Percentiles rank a stretch among this genome's conserved stretches.
Conservation (phyloP, 768 basidiomycete genomes). For the Coprinopsis sp. region DNA sequence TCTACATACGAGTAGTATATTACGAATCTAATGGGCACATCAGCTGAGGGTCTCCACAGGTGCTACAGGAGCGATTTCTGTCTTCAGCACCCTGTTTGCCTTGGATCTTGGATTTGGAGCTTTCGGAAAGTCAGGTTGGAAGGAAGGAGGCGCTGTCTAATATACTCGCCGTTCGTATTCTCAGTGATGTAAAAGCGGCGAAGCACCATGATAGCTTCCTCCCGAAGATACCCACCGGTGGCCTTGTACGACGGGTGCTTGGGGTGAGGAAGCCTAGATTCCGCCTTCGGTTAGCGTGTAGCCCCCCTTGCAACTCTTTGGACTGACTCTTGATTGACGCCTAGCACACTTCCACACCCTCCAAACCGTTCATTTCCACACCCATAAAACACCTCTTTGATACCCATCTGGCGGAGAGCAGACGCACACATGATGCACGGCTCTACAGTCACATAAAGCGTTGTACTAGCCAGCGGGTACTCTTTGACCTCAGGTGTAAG, state of each 20-base stretch:
- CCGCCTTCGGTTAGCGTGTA: background rate
- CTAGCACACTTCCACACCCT: slow-evolving; percentile 91
- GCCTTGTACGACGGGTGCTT: slow-evolving; percentile 72
- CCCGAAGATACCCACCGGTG: slow-evolving; percentile 68
- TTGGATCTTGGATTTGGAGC: slow-evolving; percentile 92
- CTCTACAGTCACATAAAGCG: slow-evolving; percentile 96
- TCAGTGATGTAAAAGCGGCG: slow-evolving; percentile 91
- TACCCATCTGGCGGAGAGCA: slow-evolving; percentile 89
- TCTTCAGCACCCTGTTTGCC: slow-evolving; percentile 78
- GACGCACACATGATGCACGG: slow-evolving; percentile 99
- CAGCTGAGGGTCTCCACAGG: too few relatives aligned
- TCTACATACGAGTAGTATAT: background rate
- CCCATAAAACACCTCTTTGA: slow-evolving; percentile 87
- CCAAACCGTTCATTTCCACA: slow-evolving; percentile 96
- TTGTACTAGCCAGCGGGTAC: slow-evolving; percentile 73
- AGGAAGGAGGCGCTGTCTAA: slow-evolving; percentile 4
- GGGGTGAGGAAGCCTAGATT: slow-evolving; percentile 60
- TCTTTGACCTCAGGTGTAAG: slow-evolving; percentile 47
- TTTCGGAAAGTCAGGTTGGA: slow-evolving; percentile 29
- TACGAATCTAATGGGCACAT: too few relatives aligned
- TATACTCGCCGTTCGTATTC: slow-evolving; percentile 76
- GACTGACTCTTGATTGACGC: slow-evolving; percentile 76
- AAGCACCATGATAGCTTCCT: slow-evolving; percentile 83
- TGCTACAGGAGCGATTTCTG: slow-evolving; percentile 49
- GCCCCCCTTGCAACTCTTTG: too few relatives aligned